These are phyloP conservation scores for Nakazawaea anatomiae DNA, from an alignment of 805 yeast genomes.

Conservation along the genomic window DNA sequence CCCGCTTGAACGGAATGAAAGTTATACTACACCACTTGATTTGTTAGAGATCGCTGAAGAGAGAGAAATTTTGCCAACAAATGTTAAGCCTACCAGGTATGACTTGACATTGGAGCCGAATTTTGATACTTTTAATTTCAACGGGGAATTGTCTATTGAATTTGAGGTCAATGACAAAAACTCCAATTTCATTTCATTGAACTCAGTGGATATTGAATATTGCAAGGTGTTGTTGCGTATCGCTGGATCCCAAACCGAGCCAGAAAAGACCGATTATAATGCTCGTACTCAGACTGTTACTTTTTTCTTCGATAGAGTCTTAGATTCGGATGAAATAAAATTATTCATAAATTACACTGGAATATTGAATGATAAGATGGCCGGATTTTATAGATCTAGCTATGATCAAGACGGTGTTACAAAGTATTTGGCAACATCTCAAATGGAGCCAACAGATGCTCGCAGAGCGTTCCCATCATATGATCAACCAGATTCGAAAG, in stretches of 20 bases:
- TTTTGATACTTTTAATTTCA: conserved; percentile 32
- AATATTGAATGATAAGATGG: conserved; percentile 59
- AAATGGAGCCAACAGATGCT: conserved; percentile 75
- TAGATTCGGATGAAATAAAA: conserved; percentile 28
- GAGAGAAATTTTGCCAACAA: conserved; percentile 46
- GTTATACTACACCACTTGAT: too few relatives aligned
- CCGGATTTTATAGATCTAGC: conserved; percentile 67
- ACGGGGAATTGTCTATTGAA: conserved; percentile 36
- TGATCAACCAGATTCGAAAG: conserved; percentile 69
- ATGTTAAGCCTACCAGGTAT: conserved; percentile 66
- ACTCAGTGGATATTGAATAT: conserved; percentile 32
- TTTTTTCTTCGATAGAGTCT: conserved; percentile 41
- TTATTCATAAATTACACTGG: conserved; percentile 36
- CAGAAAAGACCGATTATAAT: conserved; percentile 24
- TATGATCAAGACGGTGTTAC: conserved; percentile 52
- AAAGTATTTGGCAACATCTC: conserved; percentile 57
- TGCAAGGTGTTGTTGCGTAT: conserved; percentile 28
- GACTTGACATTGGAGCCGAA: conserved; percentile 58
- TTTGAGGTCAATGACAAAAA: conserved; percentile 34
- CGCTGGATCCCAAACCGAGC: conserved; percentile 15
- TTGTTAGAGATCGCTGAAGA: conserved; percentile 3
- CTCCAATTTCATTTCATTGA: conserved; percentile 37
- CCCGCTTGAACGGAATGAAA: too few relatives aligned
- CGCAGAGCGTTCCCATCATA: conserved; percentile 74
- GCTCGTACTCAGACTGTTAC: conserved; percentile 53